Percentiles rank a stretch among this genome's conserved stretches.
Evolutionary conservation across 768 basidiomycete species (phyloP).

Genomic region (Suillus tomentosus): DNA sequence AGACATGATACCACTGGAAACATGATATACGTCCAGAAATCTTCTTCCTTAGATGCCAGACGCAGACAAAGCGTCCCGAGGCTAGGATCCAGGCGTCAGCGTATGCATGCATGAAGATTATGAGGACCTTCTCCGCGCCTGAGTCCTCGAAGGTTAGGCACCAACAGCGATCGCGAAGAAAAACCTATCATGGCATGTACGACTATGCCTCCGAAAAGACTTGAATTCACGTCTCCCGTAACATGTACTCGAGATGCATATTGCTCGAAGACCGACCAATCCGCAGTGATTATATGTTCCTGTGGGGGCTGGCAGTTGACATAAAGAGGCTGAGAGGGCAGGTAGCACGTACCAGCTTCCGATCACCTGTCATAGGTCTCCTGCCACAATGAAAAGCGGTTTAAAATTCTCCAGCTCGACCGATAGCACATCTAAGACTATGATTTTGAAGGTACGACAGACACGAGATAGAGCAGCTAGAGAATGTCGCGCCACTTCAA

Average conservation of each 20-base stretch:
- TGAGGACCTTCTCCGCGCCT: neutral
- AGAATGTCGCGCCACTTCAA: neutral
- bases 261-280: neutral
- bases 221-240: neutral
- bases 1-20: neutral
- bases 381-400: slow-evolving; percentile 16
- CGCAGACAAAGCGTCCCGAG: neutral
- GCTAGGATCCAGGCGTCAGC: neutral
- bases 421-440: slow-evolving; percentile 19
- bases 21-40: neutral
- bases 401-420: slow-evolving; percentile 13
- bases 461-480: neutral
- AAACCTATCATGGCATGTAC: neutral
- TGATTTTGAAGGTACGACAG: slow-evolving; percentile 19
- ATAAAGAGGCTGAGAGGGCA: neutral
- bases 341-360: neutral
- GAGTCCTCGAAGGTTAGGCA: neutral
- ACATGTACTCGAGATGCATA: slow-evolving; percentile 6
- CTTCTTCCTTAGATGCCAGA: neutral
- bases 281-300: neutral
- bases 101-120: neutral
- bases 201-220: neutral
- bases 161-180: neutral
- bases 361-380: neutral
- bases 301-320: neutral